Percentiles rank a stretch among this genome's conserved stretches.
Evolutionary conservation across 768 basidiomycete genomes (phyloP).

Genomic region (Dendrothele bispora): DNA sequence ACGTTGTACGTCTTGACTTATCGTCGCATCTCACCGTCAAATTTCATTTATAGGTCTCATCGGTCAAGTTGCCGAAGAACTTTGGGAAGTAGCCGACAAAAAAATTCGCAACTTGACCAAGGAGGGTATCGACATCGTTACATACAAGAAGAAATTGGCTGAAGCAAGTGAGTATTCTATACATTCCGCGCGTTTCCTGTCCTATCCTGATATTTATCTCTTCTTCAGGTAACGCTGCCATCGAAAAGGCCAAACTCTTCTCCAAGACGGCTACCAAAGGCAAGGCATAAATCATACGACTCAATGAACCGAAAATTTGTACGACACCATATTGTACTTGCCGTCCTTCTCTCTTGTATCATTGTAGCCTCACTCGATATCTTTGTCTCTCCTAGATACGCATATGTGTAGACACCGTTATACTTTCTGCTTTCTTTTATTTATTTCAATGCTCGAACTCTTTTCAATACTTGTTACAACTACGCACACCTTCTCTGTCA

Average conservation of each 20-base stretch:
- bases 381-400: too few species aligned
- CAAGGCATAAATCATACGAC: conserved; percentile 60
- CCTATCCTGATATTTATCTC: neutral
- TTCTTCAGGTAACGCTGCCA: conserved; percentile 67
- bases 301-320: too few species aligned
- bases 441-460: too few species aligned
- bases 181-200: conserved; percentile 4
- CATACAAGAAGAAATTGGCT: conserved; percentile 88
- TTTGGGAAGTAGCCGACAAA: conserved; percentile 97
- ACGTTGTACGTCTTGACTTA: conserved; percentile 2
- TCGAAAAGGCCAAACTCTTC: conserved; percentile 93
- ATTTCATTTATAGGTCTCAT: conserved; percentile 75
- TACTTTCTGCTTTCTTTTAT: too few species aligned
- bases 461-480: too few species aligned
- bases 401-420: too few species aligned
- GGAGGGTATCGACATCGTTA: conserved; percentile 85
- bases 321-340: too few species aligned
- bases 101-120: conserved; percentile 92
- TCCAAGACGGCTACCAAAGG: conserved; percentile 78
- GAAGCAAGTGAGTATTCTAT: conserved; percentile 62
- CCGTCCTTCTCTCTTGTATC: too few species aligned
- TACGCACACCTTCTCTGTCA: too few species aligned
- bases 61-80: conserved; percentile 95
- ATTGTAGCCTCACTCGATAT: too few species aligned
- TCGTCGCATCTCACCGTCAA: too few species aligned